Evolutionary conservation across 345 rosid species (phyloP).

Genomic region (Brassica incana): DNA sequence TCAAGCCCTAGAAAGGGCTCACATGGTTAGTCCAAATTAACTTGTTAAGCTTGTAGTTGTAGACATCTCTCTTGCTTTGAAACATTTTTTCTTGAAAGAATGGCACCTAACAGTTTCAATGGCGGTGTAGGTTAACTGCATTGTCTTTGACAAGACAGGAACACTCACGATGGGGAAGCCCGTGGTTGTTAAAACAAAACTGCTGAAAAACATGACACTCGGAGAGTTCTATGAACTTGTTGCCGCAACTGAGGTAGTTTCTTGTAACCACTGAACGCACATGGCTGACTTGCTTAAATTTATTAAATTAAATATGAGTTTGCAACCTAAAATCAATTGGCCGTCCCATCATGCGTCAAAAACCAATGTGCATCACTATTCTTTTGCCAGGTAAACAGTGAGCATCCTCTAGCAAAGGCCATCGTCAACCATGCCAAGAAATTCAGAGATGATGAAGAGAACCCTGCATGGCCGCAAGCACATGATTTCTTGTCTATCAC

Average conservation of each 20-base stretch:
- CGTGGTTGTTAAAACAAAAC: slow-evolving; percentile 69
- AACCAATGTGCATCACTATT: not conserved
- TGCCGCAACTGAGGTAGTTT: slow-evolving; percentile 80
- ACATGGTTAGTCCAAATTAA: slow-evolving; percentile 50
- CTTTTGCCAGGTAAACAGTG: slow-evolving; percentile 60
- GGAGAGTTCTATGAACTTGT: slow-evolving; percentile 72
- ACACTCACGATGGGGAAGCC: slow-evolving; percentile 94
- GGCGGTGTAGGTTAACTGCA: slow-evolving; percentile 67
- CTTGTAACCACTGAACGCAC: not conserved
- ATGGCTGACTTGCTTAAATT: not conserved
- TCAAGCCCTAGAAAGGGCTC: slow-evolving; percentile 84
- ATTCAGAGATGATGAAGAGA: slow-evolving; percentile 72
- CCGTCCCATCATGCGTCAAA: not conserved
- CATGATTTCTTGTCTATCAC: slow-evolving; percentile 63
- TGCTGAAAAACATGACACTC: slow-evolving; percentile 68
- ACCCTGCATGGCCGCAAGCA: slow-evolving; percentile 80
- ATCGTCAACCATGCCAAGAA: slow-evolving; percentile 75
- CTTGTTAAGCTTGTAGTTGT: not conserved
- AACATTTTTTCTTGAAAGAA: not conserved
- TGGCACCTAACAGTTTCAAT: not conserved
- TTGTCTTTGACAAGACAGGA: slow-evolving; percentile 97
- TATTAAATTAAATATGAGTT: no score
- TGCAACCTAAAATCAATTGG: no score
- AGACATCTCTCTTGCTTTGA: not conserved
- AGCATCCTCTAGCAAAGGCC: slow-evolving; percentile 92